Percentiles rank a stretch among this genome's conserved stretches.
phyloP scores from a whole-genome alignment of 2,329 filamentous ascomycete genomes.

The Rhynchosporium graminicola region DNA sequence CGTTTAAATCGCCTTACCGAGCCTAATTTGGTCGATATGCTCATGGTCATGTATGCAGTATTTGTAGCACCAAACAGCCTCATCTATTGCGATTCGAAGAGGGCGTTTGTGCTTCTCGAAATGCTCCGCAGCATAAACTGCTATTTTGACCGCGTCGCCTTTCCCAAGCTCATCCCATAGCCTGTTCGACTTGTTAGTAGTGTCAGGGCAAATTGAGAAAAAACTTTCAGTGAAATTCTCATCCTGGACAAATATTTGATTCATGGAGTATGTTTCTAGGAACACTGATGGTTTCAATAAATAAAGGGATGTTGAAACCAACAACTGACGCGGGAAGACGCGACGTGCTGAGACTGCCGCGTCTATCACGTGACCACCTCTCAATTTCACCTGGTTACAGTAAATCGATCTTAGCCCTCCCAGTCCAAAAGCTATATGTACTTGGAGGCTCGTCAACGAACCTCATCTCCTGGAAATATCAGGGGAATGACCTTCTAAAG shows the following conservation, averaged over 20 bases:
- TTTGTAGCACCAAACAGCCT: conserved; percentile 95
- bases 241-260: neutral
- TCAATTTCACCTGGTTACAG: neutral
- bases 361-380: neutral
- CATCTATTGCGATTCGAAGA: conserved; percentile 83
- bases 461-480: too few species aligned
- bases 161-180: conserved; percentile 16
- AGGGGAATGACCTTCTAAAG: too few species aligned
- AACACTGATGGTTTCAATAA: neutral
- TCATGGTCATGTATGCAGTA: conserved; percentile 46
- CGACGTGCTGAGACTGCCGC: neutral
- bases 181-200: neutral
- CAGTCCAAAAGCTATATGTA: too few species aligned
- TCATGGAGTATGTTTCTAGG: neutral
- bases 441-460: too few species aligned
- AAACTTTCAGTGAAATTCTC: neutral
- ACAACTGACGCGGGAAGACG: neutral
- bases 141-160: conserved; percentile 16
- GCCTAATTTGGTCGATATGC: neutral
- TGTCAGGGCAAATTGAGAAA: neutral
- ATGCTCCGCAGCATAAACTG: conserved; percentile 66
- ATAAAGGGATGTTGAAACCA: neutral
- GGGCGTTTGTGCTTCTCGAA: conserved; percentile 68
- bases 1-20: too few species aligned
- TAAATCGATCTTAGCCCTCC: neutral